These are phyloP conservation scores for Brachypodium distachyon DNA, from an alignment of 202 grass and related monocot species.

Conservation along the genomic window DNA sequence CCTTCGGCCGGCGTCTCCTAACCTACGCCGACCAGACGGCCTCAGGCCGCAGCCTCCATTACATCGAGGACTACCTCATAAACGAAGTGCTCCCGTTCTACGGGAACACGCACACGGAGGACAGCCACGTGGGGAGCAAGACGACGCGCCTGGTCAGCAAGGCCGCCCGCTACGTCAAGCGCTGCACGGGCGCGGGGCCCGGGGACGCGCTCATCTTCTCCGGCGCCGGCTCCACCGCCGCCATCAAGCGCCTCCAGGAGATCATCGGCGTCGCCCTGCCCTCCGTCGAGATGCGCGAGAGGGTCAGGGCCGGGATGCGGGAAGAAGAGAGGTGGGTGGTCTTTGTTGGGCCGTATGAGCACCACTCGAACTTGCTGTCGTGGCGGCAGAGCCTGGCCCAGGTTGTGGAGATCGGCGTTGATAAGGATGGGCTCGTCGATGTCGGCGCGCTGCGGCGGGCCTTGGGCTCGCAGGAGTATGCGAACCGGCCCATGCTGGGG, in stretches of 20 bases:
- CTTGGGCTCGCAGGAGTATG: constrained; percentile 15
- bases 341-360: constrained; percentile 76
- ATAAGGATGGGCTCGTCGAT: constrained; percentile 36
- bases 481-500: constrained; percentile 49
- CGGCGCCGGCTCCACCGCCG: constrained; percentile 53
- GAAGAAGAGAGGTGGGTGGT: constrained; percentile 46
- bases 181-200: constrained; percentile 43
- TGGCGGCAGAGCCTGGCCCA: constrained; percentile 72
- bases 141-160: constrained; percentile 42
- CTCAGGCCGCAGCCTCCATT: constrained; percentile 50
- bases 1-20: constrained; percentile 45
- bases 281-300: not conserved
- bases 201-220: constrained; percentile 62
- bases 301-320: not conserved
- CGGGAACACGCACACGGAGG: constrained; percentile 79
- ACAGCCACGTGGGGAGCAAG: constrained; percentile 68
- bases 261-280: not conserved
- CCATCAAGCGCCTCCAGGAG: constrained; percentile 33
- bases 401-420: constrained; percentile 63
- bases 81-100: constrained; percentile 67
- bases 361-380: constrained; percentile 88
- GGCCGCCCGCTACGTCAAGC: constrained; percentile 57
- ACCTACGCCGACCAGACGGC: constrained; percentile 81
- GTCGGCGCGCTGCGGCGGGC: constrained; percentile 29
- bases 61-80: constrained; percentile 69